Conservation (phyloP, 495 filamentous ascomycete genomes). For the Aspergillus sclerotioniger region DNA sequence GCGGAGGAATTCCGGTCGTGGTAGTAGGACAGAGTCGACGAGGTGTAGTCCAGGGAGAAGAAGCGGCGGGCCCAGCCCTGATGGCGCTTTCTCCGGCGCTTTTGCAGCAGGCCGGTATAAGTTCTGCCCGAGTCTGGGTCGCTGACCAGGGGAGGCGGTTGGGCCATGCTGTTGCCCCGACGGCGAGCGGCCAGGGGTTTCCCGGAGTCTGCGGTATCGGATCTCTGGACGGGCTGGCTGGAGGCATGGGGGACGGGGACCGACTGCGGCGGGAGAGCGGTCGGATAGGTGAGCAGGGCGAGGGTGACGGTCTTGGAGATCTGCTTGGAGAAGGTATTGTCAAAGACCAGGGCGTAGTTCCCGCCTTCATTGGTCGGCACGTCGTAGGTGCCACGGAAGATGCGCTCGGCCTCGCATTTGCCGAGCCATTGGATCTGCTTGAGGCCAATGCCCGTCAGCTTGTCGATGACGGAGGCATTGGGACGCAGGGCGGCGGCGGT, state of each 20-base stretch:
- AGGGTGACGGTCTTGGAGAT: constrained; percentile 92
- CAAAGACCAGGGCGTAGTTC: constrained; percentile 95
- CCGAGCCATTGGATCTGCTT: constrained; percentile 85
- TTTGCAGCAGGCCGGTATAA: constrained; percentile 79
- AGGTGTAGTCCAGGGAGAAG: constrained; percentile 90
- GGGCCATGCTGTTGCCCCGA: constrained; percentile 34
- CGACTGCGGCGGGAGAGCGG: constrained; percentile 74
- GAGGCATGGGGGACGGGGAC: constrained; percentile 60
- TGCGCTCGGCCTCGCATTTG: constrained; percentile 94
- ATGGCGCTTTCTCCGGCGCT: constrained; percentile 86
- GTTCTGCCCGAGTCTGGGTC: constrained; percentile 32
- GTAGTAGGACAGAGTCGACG: constrained; percentile 92
- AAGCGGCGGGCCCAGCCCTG: constrained; percentile 91
- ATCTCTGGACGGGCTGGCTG: constrained; percentile 41
- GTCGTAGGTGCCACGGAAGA: constrained; percentile 86
- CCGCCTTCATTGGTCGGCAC: constrained; percentile 70
- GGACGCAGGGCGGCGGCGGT: constrained; percentile 34
- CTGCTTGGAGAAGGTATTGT: constrained; percentile 98
- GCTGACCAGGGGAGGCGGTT: constrained; percentile 29
- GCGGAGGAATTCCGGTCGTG: constrained; percentile 88
- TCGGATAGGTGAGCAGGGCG: constrained; percentile 90
- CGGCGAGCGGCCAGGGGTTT: constrained; percentile 29
- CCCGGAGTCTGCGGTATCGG: constrained; percentile 33
- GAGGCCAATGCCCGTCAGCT: constrained; percentile 79
- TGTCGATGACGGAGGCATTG: constrained; percentile 64